Evolutionary conservation across 164 flowering plant genomes (phyloP).

Genomic region (Saururus chinensis): DNA sequence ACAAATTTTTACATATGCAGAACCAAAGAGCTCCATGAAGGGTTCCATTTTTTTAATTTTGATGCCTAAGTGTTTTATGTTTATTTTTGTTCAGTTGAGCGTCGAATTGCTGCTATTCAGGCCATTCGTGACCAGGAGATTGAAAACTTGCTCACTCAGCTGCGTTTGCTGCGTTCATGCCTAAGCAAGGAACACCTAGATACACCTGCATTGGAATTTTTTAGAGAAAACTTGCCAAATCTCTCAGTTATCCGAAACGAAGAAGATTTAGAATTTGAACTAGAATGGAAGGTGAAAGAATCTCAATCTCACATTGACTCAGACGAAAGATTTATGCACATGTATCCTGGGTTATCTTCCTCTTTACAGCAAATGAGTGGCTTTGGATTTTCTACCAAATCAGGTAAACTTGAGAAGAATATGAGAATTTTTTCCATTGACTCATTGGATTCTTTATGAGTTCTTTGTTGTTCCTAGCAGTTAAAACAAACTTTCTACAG

Average conservation of each 20-base stretch:
- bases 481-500: slow-evolving; percentile 24
- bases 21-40: no score
- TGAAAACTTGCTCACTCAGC: slow-evolving; percentile 38
- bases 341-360: slow-evolving; percentile 28
- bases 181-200: slow-evolving; percentile 48
- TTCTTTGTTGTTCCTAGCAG: slow-evolving; percentile 21
- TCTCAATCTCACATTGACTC: slow-evolving; percentile 16
- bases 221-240: slow-evolving; percentile 55
- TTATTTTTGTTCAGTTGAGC: slow-evolving; percentile 30
- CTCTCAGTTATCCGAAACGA: slow-evolving; percentile 26
- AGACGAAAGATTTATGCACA: slow-evolving; percentile 29
- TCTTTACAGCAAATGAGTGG: slow-evolving; percentile 33
- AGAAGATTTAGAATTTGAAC: slow-evolving; percentile 37
- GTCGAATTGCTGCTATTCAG: slow-evolving; percentile 44
- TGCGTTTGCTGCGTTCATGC: slow-evolving; percentile 54
- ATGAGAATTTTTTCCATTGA: neutral
- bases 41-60: neutral
- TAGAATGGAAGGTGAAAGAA: slow-evolving; percentile 40
- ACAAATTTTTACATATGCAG: no score
- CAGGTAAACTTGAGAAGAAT: slow-evolving; percentile 23
- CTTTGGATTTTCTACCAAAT: slow-evolving; percentile 40
- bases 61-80: neutral
- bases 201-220: slow-evolving; percentile 42
- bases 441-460: neutral
- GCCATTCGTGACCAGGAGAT: slow-evolving; percentile 61